phyloP scores from a whole-genome alignment of 495 filamentous ascomycete species.

The Chaetomidium leptoderma region DNA sequence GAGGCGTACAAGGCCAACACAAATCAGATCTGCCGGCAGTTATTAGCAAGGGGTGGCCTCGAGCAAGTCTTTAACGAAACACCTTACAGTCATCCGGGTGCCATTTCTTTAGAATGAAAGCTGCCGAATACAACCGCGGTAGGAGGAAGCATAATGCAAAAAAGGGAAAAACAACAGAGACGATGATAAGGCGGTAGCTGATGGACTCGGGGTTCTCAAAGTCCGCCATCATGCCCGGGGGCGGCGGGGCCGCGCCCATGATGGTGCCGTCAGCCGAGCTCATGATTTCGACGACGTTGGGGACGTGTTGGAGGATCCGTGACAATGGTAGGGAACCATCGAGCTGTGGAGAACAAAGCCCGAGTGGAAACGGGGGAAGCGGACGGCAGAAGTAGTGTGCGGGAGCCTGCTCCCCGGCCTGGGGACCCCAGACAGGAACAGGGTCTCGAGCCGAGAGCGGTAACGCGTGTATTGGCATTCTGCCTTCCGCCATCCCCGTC shows the following conservation, averaged over 20 bases:
- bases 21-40: slow-evolving; percentile 11
- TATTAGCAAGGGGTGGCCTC: not conserved
- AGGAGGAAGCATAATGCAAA: slow-evolving; percentile 13
- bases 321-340: not conserved
- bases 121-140: slow-evolving; percentile 23
- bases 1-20: not conserved
- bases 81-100: slow-evolving; percentile 29
- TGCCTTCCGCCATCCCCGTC: not conserved
- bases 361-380: not conserved
- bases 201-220: slow-evolving; percentile 27
- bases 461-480: not conserved
- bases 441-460: not conserved
- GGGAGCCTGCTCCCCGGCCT: not conserved
- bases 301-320: not conserved
- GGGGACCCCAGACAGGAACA: not conserved
- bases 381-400: not conserved
- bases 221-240: slow-evolving; percentile 27
- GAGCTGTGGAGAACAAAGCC: not conserved
- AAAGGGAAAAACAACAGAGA: slow-evolving; percentile 22
- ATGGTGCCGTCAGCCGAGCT: not conserved
- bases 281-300: not conserved
- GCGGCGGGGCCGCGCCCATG: slow-evolving; percentile 2
- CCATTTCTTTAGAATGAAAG: slow-evolving; percentile 23
- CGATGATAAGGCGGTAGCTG: slow-evolving; percentile 18
- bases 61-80: not conserved